These are phyloP conservation scores for Digitaria exilis DNA, from an alignment of 202 grass and related monocot genomes.

Conservation along the genomic window DNA sequence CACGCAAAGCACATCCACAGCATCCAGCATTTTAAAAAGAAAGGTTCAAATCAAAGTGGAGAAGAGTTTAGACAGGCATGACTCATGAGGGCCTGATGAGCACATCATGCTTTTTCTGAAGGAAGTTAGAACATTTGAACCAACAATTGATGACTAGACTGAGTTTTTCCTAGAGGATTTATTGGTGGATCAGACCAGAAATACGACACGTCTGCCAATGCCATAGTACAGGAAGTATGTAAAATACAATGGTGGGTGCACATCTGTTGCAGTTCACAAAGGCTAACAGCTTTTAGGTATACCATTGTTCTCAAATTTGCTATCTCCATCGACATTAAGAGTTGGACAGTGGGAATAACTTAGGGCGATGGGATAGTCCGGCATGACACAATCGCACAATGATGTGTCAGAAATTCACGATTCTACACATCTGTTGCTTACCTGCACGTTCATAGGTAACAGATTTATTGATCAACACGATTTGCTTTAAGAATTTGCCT, in stretches of 20 bases:
- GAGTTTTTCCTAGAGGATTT: background rate
- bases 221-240: background rate
- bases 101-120: background rate
- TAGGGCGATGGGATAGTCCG: background rate
- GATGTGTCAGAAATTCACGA: background rate
- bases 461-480: background rate
- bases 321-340: background rate
- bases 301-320: background rate
- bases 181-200: slow-evolving; percentile 2
- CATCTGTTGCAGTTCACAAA: background rate
- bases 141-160: background rate
- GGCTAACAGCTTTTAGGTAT: background rate
- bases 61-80: background rate
- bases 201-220: background rate
- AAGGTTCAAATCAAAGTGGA: background rate
- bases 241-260: background rate
- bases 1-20: background rate
- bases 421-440: background rate
- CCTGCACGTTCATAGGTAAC: background rate
- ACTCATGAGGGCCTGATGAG: background rate
- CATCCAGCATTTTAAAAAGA: background rate
- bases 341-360: background rate
- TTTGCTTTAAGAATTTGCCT: background rate
- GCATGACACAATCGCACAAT: background rate
- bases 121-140: background rate